phyloP scores from a whole-genome alignment of 2,329 filamentous ascomycete genomes.

The Penicillium digitatum region DNA sequence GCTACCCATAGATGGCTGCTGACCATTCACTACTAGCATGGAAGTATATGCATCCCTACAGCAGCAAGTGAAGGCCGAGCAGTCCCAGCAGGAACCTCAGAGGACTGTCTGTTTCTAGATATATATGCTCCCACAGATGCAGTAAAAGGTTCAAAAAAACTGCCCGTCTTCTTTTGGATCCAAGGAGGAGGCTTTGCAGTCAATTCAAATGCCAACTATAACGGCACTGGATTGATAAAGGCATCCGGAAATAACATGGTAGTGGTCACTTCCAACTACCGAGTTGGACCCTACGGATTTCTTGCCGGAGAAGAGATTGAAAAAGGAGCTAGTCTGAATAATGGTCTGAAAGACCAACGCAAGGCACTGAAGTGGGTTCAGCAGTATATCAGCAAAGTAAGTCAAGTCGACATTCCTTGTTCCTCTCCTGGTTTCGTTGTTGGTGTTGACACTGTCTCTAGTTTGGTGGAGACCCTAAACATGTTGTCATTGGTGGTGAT shows the following conservation, averaged over 20 bases:
- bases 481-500: constrained; percentile 65
- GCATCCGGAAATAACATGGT: constrained; percentile 60
- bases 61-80: constrained; percentile 52
- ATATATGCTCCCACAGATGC: constrained; percentile 38
- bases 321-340: constrained; percentile 56
- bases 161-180: constrained; percentile 63
- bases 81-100: constrained; percentile 50
- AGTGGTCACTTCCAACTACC: constrained; percentile 71
- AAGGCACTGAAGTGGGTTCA: constrained; percentile 68
- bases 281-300: constrained; percentile 71
- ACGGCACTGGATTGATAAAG: constrained; percentile 59
- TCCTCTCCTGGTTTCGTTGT: not conserved
- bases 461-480: constrained; percentile 66
- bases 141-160: constrained; percentile 30
- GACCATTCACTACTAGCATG: constrained; percentile 33
- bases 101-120: constrained; percentile 44
- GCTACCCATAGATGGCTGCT: not conserved
- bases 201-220: constrained; percentile 57
- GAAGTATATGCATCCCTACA: constrained; percentile 61
- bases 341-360: constrained; percentile 66
- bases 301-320: constrained; percentile 57
- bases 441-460: constrained; percentile 25
- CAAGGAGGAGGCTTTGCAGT: constrained; percentile 61
- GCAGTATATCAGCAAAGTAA: constrained; percentile 54
- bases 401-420: constrained; percentile 1